Evolutionary conservation across 768 basidiomycete species (phyloP).

Genomic region (Cyclocybe aegerita): DNA sequence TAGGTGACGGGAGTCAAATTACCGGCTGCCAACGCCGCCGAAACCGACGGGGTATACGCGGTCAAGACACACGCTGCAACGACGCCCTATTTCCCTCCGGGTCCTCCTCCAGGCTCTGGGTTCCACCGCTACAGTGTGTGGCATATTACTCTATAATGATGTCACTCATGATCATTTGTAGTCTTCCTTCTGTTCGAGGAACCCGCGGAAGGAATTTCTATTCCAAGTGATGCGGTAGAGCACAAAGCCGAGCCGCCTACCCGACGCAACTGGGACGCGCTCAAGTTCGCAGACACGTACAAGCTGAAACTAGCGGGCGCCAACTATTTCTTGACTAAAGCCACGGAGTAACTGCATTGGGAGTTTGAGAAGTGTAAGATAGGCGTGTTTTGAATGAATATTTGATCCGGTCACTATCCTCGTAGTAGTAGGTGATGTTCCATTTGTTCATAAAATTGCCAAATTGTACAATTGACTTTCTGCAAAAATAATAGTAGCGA

Average conservation of each 20-base stretch:
- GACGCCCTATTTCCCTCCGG: conserved; percentile 58
- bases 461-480: too few species aligned
- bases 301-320: conserved; percentile 57
- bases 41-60: conserved; percentile 32
- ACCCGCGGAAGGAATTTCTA: conserved; percentile 37
- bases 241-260: conserved; percentile 40
- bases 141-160: not conserved
- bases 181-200: conserved; percentile 66
- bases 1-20: conserved; percentile 39
- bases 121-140: conserved; percentile 57
- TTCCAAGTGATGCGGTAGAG: conserved; percentile 48
- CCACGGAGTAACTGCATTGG: conserved; percentile 9
- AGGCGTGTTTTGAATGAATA: too few species aligned
- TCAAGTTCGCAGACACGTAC: conserved; percentile 49
- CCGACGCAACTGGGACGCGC: conserved; percentile 55
- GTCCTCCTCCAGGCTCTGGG: conserved; percentile 52
- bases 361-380: not conserved
- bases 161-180: conserved; percentile 8
- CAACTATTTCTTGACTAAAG: conserved; percentile 51
- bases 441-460: too few species aligned
- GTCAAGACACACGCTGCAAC: conserved; percentile 43
- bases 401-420: too few species aligned
- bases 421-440: too few species aligned
- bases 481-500: too few species aligned
- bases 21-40: conserved; percentile 19